Percentiles rank a stretch among this genome's conserved stretches.
These are phyloP conservation scores for Lactarius vividus DNA, from an alignment of 768 basidiomycete species.

Conservation along the genomic window DNA sequence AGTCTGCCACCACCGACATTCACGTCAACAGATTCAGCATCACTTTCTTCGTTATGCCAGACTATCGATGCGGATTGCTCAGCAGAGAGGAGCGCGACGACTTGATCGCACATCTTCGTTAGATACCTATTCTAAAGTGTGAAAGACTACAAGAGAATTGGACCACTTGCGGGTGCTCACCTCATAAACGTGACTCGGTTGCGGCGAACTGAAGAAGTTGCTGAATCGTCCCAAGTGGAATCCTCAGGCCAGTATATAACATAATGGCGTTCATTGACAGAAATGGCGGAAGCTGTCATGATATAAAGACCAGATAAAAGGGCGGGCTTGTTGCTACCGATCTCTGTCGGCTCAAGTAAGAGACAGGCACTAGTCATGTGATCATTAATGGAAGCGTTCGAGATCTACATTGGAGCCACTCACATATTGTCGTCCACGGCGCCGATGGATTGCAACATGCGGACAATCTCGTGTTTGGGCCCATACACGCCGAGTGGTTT, in stretches of 20 bases:
- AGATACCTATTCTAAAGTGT: conserved; percentile 46
- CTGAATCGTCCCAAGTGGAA: conserved; percentile 57
- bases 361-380: background rate
- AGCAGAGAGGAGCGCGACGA: conserved; percentile 48
- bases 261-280: conserved; percentile 36
- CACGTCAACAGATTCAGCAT: conserved; percentile 33
- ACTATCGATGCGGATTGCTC: conserved; percentile 46
- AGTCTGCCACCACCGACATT: conserved; percentile 48
- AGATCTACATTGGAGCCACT: too few relatives aligned
- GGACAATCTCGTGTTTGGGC: too few relatives aligned
- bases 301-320: conserved; percentile 57
- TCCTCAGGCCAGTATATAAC: conserved; percentile 30
- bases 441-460: too few relatives aligned
- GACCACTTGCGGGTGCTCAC: conserved; percentile 33
- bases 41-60: conserved; percentile 39
- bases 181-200: conserved; percentile 64
- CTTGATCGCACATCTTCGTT: conserved; percentile 56
- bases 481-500: too few relatives aligned
- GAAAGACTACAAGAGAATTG: background rate
- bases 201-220: conserved; percentile 42
- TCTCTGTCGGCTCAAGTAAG: conserved; percentile 25
- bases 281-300: conserved; percentile 27
- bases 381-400: background rate
- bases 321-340: conserved; percentile 26
- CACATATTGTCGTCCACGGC: too few relatives aligned